Percentiles rank a stretch among this genome's conserved stretches.
phyloP scores from a whole-genome alignment of 345 rosid species.

The Ceriops zippeliana region DNA sequence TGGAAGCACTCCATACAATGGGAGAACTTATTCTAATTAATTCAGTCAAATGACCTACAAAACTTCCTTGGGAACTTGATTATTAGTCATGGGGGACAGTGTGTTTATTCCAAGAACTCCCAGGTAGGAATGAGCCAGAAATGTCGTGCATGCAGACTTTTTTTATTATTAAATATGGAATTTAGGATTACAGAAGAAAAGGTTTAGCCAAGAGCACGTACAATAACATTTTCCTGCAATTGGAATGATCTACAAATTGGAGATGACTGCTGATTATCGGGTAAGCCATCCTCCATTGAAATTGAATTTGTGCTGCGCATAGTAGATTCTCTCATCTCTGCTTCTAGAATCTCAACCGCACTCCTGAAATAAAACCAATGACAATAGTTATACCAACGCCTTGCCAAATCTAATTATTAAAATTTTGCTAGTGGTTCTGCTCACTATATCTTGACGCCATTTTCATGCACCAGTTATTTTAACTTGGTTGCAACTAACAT shows the following conservation, averaged over 20 bases:
- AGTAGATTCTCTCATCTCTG: constrained; percentile 47
- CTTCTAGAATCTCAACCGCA: constrained; percentile 75
- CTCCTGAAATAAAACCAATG: constrained; percentile 44
- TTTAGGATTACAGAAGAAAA: neutral
- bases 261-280: constrained; percentile 21
- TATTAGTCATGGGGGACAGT: neutral
- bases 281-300: constrained; percentile 24
- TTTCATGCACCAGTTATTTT: neutral
- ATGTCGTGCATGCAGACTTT: neutral
- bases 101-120: neutral
- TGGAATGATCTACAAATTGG: constrained; percentile 22
- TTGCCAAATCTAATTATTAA: neutral
- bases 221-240: constrained; percentile 31
- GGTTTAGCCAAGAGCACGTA: constrained; percentile 26
- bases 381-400: neutral
- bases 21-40: no score
- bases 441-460: no score
- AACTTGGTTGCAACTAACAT: neutral
- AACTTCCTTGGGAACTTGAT: neutral
- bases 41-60: no score
- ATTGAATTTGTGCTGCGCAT: constrained; percentile 18
- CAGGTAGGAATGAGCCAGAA: no score
- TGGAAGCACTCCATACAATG: no score
- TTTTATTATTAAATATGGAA: neutral
- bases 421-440: neutral